A percentile compares a stretch with the other conserved stretches of the same genome.
phyloP scores from a whole-genome alignment of 2,329 filamentous ascomycete genomes.

The Botrytis porri region DNA sequence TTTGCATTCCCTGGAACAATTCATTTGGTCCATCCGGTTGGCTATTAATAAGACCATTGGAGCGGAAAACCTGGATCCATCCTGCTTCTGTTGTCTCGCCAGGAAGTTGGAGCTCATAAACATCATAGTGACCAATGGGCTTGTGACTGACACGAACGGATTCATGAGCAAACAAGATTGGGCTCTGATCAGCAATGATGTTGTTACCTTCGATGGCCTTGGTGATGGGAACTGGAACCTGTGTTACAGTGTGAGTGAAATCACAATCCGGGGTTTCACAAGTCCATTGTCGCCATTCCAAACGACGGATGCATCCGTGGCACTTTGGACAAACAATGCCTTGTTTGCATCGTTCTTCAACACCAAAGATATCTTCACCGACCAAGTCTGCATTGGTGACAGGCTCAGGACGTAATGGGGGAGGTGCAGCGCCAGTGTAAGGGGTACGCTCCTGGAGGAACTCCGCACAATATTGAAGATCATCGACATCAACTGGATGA shows the following conservation, averaged over 20 bases:
- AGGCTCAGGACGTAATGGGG: slow-evolving; percentile 43
- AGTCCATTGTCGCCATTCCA: slow-evolving; percentile 58
- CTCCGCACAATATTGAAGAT: slow-evolving; percentile 50
- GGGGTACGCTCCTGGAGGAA: slow-evolving; percentile 56
- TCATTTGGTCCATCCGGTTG: slow-evolving; percentile 57
- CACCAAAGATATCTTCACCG: slow-evolving; percentile 41
- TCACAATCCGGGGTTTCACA: slow-evolving; percentile 53
- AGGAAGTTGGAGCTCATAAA: slow-evolving; percentile 47
- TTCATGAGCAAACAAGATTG: background rate
- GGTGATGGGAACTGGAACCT: slow-evolving; percentile 16
- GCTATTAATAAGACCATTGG: slow-evolving; percentile 41
- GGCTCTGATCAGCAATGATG: background rate
- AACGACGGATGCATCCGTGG: slow-evolving; percentile 55
- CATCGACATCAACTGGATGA: slow-evolving; percentile 29
- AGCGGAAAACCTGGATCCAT: slow-evolving; percentile 1
- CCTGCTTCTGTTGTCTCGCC: slow-evolving; percentile 36
- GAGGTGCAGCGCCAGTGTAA: slow-evolving; percentile 39
- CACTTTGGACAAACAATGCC: slow-evolving; percentile 68
- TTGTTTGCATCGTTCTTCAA: slow-evolving; percentile 51
- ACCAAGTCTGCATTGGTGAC: slow-evolving; percentile 40
- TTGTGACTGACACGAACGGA: slow-evolving; percentile 15
- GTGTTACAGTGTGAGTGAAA: slow-evolving; percentile 41
- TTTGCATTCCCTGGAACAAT: slow-evolving; percentile 53
- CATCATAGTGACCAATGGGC: slow-evolving; percentile 33
- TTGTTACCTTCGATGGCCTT: slow-evolving; percentile 21